Evolutionary conservation across 2,329 filamentous ascomycete species (phyloP), one percentile per base, ranked within the genome.

Genomic region (Chlorencoelia australis): DNA sequence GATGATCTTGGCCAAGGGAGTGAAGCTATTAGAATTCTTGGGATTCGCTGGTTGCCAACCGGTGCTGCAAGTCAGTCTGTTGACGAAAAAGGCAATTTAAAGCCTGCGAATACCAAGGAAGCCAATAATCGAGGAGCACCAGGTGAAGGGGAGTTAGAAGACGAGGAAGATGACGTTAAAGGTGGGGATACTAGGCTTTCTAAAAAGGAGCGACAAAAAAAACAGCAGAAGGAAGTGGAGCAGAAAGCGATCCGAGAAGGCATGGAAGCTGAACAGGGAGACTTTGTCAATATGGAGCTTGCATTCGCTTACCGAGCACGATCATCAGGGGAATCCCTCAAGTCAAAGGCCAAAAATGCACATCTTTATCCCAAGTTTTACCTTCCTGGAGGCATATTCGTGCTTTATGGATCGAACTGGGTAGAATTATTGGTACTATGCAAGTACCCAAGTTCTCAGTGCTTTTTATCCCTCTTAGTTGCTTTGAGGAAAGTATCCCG

Each of bases 1-100:
- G 79, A 85, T 32, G 81, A 86, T 44, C 71, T 86, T 40, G 81
- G 80, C 0, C 81, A 87, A 56, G 82, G 82, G 6, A 83, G 73
- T 41, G 80, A 85, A 50, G 67, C 77, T 0, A 51, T 86, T 24
- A 71, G 80, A 2, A 79, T 86, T 38, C 66, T 86, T 1, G 81
- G 82, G 3, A 62, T 87, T 24, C 67, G 77, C 33, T 85, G 80
- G 77, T 62, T 87, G 2, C 81, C 80, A 0, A 81, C 75, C 2
- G 80, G 77, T 16, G 80, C 79, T 9, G 79, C 79, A 4, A 70
- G 73, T 14, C 63, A 71, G 41, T 70, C 75, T 3, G 76, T 83
- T 0, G 66, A 64, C 17, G 52, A 67, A 8, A 66, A 77, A 35
- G 79, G 79, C 2, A 66, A 73, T 30, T 56, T 81, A n/a, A 45